Base-by-base conservation (phyloP, 345 rosid species). In the Citrus trifoliata region DNA sequence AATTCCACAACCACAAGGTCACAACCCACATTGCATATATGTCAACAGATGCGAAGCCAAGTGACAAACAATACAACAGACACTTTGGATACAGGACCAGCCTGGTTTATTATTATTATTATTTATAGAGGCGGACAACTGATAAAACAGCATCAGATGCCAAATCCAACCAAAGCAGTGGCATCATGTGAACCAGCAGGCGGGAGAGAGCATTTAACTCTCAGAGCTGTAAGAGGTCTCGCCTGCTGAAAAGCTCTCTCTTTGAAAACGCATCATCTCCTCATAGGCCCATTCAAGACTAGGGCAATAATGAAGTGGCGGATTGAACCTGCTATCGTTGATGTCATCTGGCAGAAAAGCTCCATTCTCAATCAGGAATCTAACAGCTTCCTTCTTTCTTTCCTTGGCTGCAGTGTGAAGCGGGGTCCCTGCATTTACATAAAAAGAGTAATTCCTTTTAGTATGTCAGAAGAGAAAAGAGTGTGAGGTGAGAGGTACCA, bases 241-340 rank as follows among this genome's bases (percentile, higher is more conserved):
- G n/a, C 87, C 89, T 27, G 89, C 70, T 19, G 92, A 83, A 4
- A 74, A 69, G 76, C 68, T 83, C 13, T 76, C 87, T 68, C 74
- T 42, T 53, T 51, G 82, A 38, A 89, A 87, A 38, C 86, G 94
- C 87, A 88, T 84, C 97, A 86, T 81, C 84, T 91, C 98, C 82
- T 94, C 98, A 0, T 96, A 96, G 30, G 98, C 99, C 97, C 97
- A 96, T 84, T 96, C 99, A 80, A 96, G 95, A 48, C 99, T 95
- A 25, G 88, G 88, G 83, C 99, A 96, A 87, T 96, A 93, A 86
- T 92, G 98, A 71, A 96, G 90, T 5, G 98, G 99, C 1, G 98
- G 99, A 77, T 93, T 96, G 75, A 96, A 96, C 79, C 99, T 89
- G 68, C 89, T 68, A 78, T 96, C 99, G 51, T 83, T 87, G 25